phyloP scores from a whole-genome alignment of 768 basidiomycete genomes.

The Boletus sensibilis region DNA sequence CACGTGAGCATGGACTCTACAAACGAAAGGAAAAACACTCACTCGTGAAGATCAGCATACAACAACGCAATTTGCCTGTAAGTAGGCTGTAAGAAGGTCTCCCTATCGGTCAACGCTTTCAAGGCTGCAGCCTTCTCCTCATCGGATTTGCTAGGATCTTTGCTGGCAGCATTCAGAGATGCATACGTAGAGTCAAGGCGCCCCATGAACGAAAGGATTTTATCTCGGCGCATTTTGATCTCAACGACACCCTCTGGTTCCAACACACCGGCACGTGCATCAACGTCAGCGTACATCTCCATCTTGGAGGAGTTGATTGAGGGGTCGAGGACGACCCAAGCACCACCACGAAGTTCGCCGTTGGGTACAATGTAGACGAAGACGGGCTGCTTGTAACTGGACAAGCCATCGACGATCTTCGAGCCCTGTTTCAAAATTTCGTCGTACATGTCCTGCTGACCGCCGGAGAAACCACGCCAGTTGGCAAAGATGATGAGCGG shows the following conservation, averaged over 20 bases:
- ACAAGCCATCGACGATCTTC: conserved; percentile 98
- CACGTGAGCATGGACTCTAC: conserved; percentile 1
- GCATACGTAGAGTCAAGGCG: conserved; percentile 86
- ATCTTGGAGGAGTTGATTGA: conserved; percentile 96
- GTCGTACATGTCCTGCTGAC: conserved; percentile 99
- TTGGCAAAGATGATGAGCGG: conserved; percentile 99
- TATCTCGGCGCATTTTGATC: conserved; percentile 96
- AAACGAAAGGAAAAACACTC: conserved; percentile 34
- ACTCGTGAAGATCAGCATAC: conserved; percentile 98
- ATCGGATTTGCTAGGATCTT: conserved; percentile 65
- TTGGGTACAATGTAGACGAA: conserved; percentile 99
- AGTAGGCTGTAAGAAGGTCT: conserved; percentile 78
- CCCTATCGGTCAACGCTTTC: conserved; percentile 69
- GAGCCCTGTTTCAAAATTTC: conserved; percentile 96
- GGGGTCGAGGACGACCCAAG: conserved; percentile 99
- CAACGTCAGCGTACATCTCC: conserved; percentile 99
- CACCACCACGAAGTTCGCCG: conserved; percentile 97
- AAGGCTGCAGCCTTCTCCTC: conserved; percentile 74
- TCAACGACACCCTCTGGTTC: conserved; percentile 98
- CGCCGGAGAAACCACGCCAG: conserved; percentile 99
- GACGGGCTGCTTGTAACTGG: conserved; percentile 94
- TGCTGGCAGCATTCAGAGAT: conserved; percentile 74
- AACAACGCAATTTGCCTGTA: conserved; percentile 93
- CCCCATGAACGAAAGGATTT: conserved; percentile 88
- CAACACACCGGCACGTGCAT: conserved; percentile 92